A percentile compares a stretch with the other conserved stretches of the same genome.
Evolutionary conservation across 1,139 yeast genomes (phyloP).

Genomic region (Chernovozyma aurita): DNA sequence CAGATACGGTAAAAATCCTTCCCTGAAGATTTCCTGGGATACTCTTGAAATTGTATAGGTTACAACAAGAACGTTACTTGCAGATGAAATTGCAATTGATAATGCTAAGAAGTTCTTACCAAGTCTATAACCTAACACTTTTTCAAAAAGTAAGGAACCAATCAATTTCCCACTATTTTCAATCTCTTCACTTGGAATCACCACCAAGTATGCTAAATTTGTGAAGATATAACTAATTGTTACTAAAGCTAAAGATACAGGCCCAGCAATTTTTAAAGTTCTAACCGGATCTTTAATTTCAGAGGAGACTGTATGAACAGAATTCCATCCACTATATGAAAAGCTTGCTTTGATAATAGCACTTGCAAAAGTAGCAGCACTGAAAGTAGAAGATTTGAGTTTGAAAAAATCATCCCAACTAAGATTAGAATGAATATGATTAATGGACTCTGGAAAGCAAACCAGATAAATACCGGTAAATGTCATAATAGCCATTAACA

Average conservation of each 20-base stretch:
- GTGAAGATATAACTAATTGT: conserved; percentile 49
- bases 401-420: conserved; percentile 26
- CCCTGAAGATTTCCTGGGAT: conserved; percentile 62
- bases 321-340: conserved; percentile 62
- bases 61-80: conserved; percentile 61
- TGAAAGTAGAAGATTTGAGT: conserved; percentile 20
- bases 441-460: conserved; percentile 36
- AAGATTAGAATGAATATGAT: conserved; percentile 40
- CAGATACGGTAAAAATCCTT: conserved; percentile 57
- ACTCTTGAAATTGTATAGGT: conserved; percentile 56
- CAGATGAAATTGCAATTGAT: conserved; percentile 56
- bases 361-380: conserved; percentile 45
- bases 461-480: conserved; percentile 48
- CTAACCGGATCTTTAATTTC: conserved; percentile 57
- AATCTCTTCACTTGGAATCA: conserved; percentile 50
- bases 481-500: conserved; percentile 44
- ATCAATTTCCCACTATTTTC: conserved; percentile 51
- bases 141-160: conserved; percentile 56
- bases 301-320: conserved; percentile 57
- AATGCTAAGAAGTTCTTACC: conserved; percentile 53
- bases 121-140: conserved; percentile 46
- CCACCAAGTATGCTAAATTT: conserved; percentile 54
- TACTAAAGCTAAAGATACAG: conserved; percentile 45
- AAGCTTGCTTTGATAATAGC: conserved; percentile 58
- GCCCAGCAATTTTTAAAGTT: conserved; percentile 60